phyloP scores from a whole-genome alignment of 2,329 filamentous ascomycete genomes.

The Aspergillus sp. region DNA sequence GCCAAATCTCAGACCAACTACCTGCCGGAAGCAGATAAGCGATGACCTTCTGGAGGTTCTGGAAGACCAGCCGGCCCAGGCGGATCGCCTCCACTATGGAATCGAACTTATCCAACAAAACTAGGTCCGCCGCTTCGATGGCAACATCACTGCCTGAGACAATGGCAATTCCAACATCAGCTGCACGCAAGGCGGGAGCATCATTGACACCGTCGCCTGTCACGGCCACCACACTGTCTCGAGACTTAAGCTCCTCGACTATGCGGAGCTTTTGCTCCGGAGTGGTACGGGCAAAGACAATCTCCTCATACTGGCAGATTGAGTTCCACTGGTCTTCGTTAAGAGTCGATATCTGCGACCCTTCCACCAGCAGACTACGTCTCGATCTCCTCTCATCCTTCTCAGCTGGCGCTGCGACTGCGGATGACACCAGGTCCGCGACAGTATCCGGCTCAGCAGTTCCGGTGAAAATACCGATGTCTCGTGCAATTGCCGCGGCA shows the following conservation, averaged over 20 bases:
- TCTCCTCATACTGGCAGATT: conserved; percentile 59
- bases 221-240: conserved; percentile 46
- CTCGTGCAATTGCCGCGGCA: conserved; percentile 43
- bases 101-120: conserved; percentile 39
- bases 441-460: conserved; percentile 57
- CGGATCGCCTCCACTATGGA: conserved; percentile 38
- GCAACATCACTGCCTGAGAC: conserved; percentile 45
- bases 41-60: conserved; percentile 43
- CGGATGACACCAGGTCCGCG: conserved; percentile 49
- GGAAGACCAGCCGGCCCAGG: conserved; percentile 38
- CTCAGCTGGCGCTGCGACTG: neutral
- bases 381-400: conserved; percentile 22
- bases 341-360: conserved; percentile 65
- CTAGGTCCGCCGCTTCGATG: conserved; percentile 44
- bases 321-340: conserved; percentile 69
- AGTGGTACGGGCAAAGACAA: conserved; percentile 47
- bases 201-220: conserved; percentile 43
- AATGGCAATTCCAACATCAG: conserved; percentile 38
- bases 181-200: conserved; percentile 36
- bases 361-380: conserved; percentile 64
- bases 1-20: conserved; percentile 60
- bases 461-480: conserved; percentile 48
- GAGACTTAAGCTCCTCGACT: conserved; percentile 43
- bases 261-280: conserved; percentile 49
- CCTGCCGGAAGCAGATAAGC: conserved; percentile 54